These are phyloP conservation scores for Leptographium flavum DNA, from an alignment of 2,329 filamentous ascomycete genomes.

Conservation along the genomic window DNA sequence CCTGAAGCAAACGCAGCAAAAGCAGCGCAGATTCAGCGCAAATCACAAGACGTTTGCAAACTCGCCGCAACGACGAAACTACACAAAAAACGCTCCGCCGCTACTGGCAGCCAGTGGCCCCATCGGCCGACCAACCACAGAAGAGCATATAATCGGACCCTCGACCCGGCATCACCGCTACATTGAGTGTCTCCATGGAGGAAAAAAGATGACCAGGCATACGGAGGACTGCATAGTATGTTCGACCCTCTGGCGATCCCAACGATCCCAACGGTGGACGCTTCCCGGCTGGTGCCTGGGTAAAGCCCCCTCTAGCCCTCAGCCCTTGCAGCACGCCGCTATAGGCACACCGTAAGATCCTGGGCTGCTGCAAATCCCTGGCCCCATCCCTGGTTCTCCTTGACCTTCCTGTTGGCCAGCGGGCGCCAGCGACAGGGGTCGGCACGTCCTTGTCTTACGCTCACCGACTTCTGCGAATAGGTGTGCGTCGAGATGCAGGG, in stretches of 20 bases:
- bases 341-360: conserved; percentile 1
- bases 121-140: neutral
- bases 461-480: conserved; percentile 18
- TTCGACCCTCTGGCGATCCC: too few species aligned
- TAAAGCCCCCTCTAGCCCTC: neutral
- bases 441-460: conserved; percentile 14
- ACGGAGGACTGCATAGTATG: too few species aligned
- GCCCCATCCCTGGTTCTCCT: neutral
- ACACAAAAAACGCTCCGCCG: neutral
- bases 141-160: neutral
- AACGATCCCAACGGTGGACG: neutral
- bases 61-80: neutral
- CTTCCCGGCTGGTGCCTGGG: neutral
- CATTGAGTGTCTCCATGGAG: too few species aligned
- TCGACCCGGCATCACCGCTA: neutral
- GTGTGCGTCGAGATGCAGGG: neutral
- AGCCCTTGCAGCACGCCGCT: neutral
- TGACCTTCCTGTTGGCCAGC: neutral
- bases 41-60: neutral
- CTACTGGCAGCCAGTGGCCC: neutral
- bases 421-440: neutral
- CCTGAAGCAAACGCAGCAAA: neutral
- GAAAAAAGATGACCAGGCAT: too few species aligned
- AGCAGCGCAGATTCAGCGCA: neutral
- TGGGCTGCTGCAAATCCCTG: neutral